Conservation (phyloP, 257 asterid genomes). For the Lycium barbarum region DNA sequence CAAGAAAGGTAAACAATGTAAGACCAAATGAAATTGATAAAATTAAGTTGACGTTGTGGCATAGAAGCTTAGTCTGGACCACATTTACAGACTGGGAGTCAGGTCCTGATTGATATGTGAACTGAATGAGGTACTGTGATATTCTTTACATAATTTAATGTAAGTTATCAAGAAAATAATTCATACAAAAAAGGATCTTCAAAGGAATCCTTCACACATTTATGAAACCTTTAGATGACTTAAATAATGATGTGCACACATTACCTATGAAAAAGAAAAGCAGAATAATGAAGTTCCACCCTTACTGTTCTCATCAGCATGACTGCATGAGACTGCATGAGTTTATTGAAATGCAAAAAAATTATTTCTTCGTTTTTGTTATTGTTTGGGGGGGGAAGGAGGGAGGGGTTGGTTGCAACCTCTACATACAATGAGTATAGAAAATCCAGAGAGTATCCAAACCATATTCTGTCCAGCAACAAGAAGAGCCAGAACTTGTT, state of each 20-base stretch:
- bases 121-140: neutral
- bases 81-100: neutral
- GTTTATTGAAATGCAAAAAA: neutral
- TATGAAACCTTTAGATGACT: conserved; percentile 6
- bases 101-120: neutral
- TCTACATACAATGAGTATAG: too few species aligned
- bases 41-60: neutral
- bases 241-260: neutral
- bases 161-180: neutral
- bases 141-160: neutral
- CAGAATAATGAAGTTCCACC: neutral
- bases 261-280: neutral
- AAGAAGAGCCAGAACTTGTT: neutral
- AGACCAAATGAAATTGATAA: neutral
- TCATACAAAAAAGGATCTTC: neutral
- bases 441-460: too few species aligned
- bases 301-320: neutral
- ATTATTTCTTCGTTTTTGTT: too few species aligned
- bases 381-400: neutral
- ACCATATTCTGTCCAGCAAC: too few species aligned
- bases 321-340: neutral
- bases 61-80: neutral
- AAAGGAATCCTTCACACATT: neutral
- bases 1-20: neutral
- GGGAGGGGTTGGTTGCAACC: neutral